A percentile compares a stretch with the other conserved stretches of the same genome.
Evolutionary conservation across 192 early-diverging fungal species (phyloP).

Genomic region (Haplosporangium gracile): DNA sequence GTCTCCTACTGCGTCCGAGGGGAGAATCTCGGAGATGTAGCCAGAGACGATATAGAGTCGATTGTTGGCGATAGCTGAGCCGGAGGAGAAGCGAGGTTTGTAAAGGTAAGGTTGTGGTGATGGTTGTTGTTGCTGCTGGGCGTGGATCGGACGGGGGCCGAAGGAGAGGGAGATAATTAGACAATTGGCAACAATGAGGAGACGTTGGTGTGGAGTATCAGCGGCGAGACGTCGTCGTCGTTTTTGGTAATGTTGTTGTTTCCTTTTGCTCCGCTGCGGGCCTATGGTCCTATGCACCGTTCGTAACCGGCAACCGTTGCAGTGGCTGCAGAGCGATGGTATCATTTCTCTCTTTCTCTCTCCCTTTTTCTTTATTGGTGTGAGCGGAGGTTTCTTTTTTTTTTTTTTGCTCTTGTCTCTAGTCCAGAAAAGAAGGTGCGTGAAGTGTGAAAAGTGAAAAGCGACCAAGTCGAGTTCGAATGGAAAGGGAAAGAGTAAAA

Average conservation of each 20-base stretch:
- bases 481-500: no score
- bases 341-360: neutral
- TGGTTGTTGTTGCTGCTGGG: neutral
- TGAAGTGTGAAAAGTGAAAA: no score
- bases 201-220: neutral
- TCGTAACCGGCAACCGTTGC: neutral
- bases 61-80: slow-evolving; percentile 30
- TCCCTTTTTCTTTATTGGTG: neutral
- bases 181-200: neutral
- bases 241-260: neutral
- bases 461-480: no score
- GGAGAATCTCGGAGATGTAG: neutral
- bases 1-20: slow-evolving; percentile 13
- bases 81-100: slow-evolving; percentile 28
- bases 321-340: slow-evolving; percentile 3
- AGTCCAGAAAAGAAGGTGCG: no score
- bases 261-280: neutral
- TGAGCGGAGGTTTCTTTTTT: neutral
- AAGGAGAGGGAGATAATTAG: neutral
- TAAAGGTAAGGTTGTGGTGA: neutral
- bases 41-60: slow-evolving; percentile 35
- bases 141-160: neutral
- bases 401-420: neutral
- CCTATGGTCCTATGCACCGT: neutral
- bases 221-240: neutral